phyloP scores from a whole-genome alignment of 31 red algal species.

The Asparagopsis taxiformis region DNA sequence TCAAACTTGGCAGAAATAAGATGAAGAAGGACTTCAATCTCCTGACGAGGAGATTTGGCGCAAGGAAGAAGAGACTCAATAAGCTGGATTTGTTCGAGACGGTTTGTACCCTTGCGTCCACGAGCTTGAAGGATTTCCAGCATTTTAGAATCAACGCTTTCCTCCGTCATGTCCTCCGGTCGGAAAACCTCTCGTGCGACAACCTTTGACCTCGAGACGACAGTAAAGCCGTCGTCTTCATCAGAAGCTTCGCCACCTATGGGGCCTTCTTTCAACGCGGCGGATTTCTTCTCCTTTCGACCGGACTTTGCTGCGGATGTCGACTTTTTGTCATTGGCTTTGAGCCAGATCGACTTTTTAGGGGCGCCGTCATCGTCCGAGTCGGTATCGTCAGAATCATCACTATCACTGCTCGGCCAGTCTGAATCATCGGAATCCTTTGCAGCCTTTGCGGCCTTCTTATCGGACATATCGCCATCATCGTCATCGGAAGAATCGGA shows the following conservation, averaged over 20 bases:
- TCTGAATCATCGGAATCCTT: constrained; percentile 16
- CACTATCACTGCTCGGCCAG: constrained; percentile 8
- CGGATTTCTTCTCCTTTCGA: constrained; percentile 11
- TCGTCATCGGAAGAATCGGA: constrained; percentile 13
- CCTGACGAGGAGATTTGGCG: constrained; percentile 84
- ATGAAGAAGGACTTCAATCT: constrained; percentile 78
- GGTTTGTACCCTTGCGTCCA: constrained; percentile 94
- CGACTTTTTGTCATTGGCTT: constrained; percentile 13
- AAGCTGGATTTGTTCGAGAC: constrained; percentile 76
- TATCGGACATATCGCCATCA: constrained; percentile 19
- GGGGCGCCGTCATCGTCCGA: constrained; percentile 15
- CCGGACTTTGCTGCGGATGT: constrained; percentile 13
- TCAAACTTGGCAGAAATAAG: constrained; percentile 97
- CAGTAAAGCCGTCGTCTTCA: constrained; percentile 58
- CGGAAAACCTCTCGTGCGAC: constrained; percentile 59
- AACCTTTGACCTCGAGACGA: constrained; percentile 31
- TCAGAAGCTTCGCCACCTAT: constrained; percentile 50
- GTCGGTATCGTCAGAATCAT: constrained; percentile 7
- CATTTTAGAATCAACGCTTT: constrained; percentile 75
- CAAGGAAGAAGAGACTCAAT: constrained; percentile 73
- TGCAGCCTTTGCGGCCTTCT: constrained; percentile 4
- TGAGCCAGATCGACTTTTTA: constrained; percentile 37
- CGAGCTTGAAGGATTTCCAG: constrained; percentile 86
- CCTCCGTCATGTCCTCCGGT: constrained; percentile 88
- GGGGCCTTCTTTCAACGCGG: not conserved